Conservation (phyloP, 768 basidiomycete genomes). For the Pholiota conissans region DNA sequence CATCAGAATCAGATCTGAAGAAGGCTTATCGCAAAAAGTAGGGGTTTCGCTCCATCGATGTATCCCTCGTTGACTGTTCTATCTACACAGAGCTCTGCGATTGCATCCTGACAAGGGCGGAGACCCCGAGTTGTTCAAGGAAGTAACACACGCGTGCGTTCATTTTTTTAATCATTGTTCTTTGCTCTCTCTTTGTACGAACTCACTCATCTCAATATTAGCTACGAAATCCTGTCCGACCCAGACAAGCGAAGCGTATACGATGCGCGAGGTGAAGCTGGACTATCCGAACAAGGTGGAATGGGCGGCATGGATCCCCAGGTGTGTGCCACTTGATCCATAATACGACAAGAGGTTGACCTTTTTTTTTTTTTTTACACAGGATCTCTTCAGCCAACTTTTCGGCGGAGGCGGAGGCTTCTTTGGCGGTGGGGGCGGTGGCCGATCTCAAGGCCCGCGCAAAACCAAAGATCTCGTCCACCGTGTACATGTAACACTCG, state of each 20-base stretch:
- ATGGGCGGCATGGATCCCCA: constrained; percentile 98
- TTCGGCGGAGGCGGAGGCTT: constrained; percentile 85
- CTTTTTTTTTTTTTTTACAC: no score
- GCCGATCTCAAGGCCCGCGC: constrained; percentile 70
- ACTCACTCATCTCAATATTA: constrained; percentile 28
- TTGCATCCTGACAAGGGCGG: constrained; percentile 94
- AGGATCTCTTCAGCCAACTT: constrained; percentile 96
- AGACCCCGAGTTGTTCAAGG: constrained; percentile 96
- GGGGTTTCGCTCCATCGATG: constrained; percentile 12
- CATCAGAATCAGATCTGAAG: constrained; percentile 85
- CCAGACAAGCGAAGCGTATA: constrained; percentile 79
- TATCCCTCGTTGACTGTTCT: constrained; percentile 8
- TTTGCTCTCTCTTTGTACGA: neutral
- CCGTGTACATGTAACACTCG: constrained; percentile 93
- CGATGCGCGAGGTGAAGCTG: constrained; percentile 92
- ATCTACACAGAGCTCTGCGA: constrained; percentile 63
- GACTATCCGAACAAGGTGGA: constrained; percentile 80
- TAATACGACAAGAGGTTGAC: constrained; percentile 2
- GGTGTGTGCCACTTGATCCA: constrained; percentile 39
- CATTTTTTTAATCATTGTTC: constrained; percentile 1
- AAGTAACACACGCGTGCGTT: constrained; percentile 91
- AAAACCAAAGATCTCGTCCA: constrained; percentile 99
- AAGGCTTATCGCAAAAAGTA: constrained; percentile 96
- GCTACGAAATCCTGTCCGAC: constrained; percentile 94
- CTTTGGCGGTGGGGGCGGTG: constrained; percentile 71